Conservation (phyloP, 495 filamentous ascomycete species). For the Xeromyces bisporus region DNA sequence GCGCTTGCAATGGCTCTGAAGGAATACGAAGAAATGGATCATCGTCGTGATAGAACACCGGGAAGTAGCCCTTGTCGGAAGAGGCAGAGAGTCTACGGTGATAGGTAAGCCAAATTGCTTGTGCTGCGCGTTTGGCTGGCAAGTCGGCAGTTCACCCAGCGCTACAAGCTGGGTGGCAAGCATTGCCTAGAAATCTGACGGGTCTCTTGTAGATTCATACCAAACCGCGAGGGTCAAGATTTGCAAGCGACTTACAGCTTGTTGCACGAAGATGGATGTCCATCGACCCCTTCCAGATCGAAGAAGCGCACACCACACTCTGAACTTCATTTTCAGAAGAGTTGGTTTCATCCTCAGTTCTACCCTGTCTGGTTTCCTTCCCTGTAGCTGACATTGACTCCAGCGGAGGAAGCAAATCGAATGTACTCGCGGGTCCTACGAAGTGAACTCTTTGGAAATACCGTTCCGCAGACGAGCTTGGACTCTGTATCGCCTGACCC, state of each 20-base stretch:
- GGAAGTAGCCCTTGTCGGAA: constrained; percentile 71
- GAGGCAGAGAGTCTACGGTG: constrained; percentile 69
- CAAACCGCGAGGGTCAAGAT: constrained; percentile 84
- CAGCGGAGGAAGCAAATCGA: constrained; percentile 86
- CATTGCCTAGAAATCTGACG: no score
- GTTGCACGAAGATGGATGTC: constrained; percentile 79
- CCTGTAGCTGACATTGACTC: constrained; percentile 24
- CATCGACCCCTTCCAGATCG: constrained; percentile 69
- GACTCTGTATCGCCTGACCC: constrained; percentile 47
- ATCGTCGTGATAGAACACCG: constrained; percentile 49
- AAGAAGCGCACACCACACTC: constrained; percentile 76
- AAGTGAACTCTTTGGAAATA: constrained; percentile 76
- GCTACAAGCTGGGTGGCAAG: no score
- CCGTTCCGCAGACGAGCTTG: constrained; percentile 67
- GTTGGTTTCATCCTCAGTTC: constrained; percentile 34
- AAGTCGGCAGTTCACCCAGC: no score
- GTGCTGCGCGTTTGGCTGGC: not conserved
- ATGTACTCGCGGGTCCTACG: constrained; percentile 81
- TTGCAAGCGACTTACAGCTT: constrained; percentile 80
- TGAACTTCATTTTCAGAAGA: constrained; percentile 85
- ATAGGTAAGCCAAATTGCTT: constrained; percentile 37
- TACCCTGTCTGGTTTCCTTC: not conserved
- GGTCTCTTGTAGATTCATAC: constrained; percentile 58
- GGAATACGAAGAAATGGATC: constrained; percentile 43
- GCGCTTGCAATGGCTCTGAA: constrained; percentile 47